Conservation (phyloP, 2,329 filamentous ascomycete species). For the Phaeosphaeriaceae sp. region DNA sequence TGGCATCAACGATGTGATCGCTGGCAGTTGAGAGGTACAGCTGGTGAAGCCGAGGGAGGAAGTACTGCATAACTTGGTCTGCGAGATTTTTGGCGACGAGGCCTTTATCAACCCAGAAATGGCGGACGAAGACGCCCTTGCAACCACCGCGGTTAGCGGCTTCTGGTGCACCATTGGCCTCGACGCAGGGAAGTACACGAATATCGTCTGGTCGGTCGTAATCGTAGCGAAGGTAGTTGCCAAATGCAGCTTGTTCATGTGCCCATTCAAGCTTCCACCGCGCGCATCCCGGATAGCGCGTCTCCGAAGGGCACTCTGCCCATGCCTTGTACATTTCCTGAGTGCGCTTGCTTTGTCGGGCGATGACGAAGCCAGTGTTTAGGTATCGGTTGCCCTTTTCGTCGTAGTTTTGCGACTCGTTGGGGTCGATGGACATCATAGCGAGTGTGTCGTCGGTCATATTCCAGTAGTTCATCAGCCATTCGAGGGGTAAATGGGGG, state of each 20-base stretch:
- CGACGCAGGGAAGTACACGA: slow-evolving; percentile 46
- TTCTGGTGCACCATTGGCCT: slow-evolving; percentile 48
- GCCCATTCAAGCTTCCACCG: slow-evolving; percentile 46
- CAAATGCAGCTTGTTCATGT: slow-evolving; percentile 49
- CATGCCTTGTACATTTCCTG: slow-evolving; percentile 48
- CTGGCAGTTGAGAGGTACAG: slow-evolving; percentile 35
- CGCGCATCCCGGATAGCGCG: slow-evolving; percentile 42
- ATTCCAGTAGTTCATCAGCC: slow-evolving; percentile 60
- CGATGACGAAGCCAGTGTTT: slow-evolving; percentile 55
- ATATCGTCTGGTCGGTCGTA: slow-evolving; percentile 47
- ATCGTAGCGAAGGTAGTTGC: slow-evolving; percentile 49
- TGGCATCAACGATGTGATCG: slow-evolving; percentile 44
- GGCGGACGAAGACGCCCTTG: slow-evolving; percentile 48
- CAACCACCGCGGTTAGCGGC: slow-evolving; percentile 42
- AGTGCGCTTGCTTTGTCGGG: slow-evolving; percentile 48
- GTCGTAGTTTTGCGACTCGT: slow-evolving; percentile 52
- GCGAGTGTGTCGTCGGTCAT: slow-evolving; percentile 53
- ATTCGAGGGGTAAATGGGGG: slow-evolving; percentile 56
- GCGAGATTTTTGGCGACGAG: slow-evolving; percentile 40
- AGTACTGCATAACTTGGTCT: slow-evolving; percentile 47
- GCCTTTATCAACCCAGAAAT: slow-evolving; percentile 48
- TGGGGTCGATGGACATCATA: slow-evolving; percentile 56
- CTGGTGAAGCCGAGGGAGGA: slow-evolving; percentile 43
- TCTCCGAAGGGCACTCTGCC: slow-evolving; percentile 47
- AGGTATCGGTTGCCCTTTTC: slow-evolving; percentile 48